phyloP scores from a whole-genome alignment of 2,329 filamentous ascomycete genomes.

The Fusarium buxicola region DNA sequence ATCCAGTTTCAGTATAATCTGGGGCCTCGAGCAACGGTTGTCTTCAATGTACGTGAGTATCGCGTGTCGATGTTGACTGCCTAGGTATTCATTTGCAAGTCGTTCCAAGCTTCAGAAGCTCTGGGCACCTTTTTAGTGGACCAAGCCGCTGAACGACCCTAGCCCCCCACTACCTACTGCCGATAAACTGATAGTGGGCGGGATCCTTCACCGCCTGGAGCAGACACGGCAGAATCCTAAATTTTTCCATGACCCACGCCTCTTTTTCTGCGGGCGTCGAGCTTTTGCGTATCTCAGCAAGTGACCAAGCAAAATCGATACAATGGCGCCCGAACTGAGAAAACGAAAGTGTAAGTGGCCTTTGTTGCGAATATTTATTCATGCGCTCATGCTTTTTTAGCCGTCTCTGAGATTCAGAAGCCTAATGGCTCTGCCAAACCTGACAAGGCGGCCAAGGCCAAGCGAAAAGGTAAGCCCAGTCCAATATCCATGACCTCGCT shows the following conservation, averaged over 20 bases:
- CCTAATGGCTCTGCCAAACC: slow-evolving; percentile 47
- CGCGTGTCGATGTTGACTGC: not conserved
- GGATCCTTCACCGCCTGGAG: slow-evolving; percentile 47
- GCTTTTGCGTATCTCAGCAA: slow-evolving; percentile 33
- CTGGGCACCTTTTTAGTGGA: slow-evolving; percentile 37
- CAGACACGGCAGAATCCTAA: slow-evolving; percentile 52
- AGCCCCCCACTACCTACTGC: slow-evolving; percentile 34
- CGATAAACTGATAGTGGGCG: slow-evolving; percentile 43
- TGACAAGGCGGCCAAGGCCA: slow-evolving; percentile 53
- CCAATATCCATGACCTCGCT: not conserved
- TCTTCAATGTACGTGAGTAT: not conserved
- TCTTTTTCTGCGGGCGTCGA: slow-evolving; percentile 42
- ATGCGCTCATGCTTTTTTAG: slow-evolving; percentile 42
- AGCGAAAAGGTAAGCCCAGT: slow-evolving; percentile 51
- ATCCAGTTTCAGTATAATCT: not conserved
- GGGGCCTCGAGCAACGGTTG: not conserved
- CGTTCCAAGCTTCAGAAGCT: slow-evolving; percentile 33
- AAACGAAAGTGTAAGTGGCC: slow-evolving; percentile 50
- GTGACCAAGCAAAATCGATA: slow-evolving; percentile 39
- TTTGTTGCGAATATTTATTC: not conserved
- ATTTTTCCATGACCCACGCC: slow-evolving; percentile 47
- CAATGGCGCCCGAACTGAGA: slow-evolving; percentile 61
- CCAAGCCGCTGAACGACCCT: slow-evolving; percentile 27
- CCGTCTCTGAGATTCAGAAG: slow-evolving; percentile 48
- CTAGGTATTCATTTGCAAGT: slow-evolving; percentile 2